Conservation (phyloP, 108 stramenopile species). For the Fistulifera pelliculosa region DNA sequence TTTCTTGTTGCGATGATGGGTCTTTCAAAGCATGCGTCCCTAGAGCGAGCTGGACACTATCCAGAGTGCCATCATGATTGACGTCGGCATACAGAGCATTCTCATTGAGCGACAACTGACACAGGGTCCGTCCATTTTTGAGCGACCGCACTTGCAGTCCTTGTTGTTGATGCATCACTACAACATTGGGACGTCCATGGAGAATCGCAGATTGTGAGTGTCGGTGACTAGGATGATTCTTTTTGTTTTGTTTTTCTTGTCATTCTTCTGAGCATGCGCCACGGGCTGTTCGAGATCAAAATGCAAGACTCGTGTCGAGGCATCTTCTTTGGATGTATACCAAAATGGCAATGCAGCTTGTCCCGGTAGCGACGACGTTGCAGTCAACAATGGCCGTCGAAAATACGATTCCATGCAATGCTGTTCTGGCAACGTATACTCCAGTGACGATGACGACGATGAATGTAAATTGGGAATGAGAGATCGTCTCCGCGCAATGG, state of each 20-base stretch:
- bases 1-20: not conserved
- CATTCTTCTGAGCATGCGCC: constrained; percentile 7
- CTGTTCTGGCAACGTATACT: constrained; percentile 5
- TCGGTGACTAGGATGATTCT: constrained; percentile 3
- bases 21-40: constrained; percentile 9
- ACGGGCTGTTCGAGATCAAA: constrained; percentile 28
- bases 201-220: constrained; percentile 15
- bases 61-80: constrained; percentile 67
- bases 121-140: constrained; percentile 66
- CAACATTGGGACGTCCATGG: constrained; percentile 63
- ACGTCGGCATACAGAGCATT: constrained; percentile 70
- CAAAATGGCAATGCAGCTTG: constrained; percentile 22
- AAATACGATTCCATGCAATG: constrained; percentile 19
- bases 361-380: not conserved
- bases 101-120: constrained; percentile 63
- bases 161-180: constrained; percentile 46
- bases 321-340: constrained; percentile 31
- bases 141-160: constrained; percentile 75
- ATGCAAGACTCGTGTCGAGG: constrained; percentile 24
- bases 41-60: constrained; percentile 53
- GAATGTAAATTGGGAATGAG: constrained; percentile 28
- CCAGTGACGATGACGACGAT: constrained; percentile 7
- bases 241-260: constrained; percentile 19
- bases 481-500: constrained; percentile 61
- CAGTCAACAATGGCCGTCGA: constrained; percentile 7